These are phyloP conservation scores for Ceratobasidium papillatum DNA, from an alignment of 1,284 basidiomycete species.

Conservation along the genomic window DNA sequence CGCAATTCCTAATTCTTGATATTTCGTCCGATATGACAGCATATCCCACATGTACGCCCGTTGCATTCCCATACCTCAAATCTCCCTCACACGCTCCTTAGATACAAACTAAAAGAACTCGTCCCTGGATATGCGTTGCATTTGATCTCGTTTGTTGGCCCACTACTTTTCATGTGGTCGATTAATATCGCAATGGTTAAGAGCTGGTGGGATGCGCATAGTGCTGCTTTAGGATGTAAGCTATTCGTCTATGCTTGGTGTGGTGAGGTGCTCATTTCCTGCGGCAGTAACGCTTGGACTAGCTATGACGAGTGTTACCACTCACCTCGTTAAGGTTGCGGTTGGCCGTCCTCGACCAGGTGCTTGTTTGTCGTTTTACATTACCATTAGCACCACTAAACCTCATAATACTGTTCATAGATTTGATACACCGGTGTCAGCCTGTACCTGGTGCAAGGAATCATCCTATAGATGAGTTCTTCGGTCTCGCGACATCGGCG, in stretches of 20 bases:
- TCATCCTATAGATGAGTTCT: slow-evolving; percentile 59
- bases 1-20: background rate
- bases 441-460: slow-evolving; percentile 73
- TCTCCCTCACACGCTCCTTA: slow-evolving; percentile 15
- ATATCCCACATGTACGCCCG: slow-evolving; percentile 32
- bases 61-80: background rate
- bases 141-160: slow-evolving; percentile 73
- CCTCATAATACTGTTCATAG: background rate
- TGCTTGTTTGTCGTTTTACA: slow-evolving; percentile 48
- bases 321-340: slow-evolving; percentile 79
- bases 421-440: slow-evolving; percentile 76
- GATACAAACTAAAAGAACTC: slow-evolving; percentile 31
- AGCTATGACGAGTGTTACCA: slow-evolving; percentile 79
- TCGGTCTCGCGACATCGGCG: slow-evolving; percentile 72
- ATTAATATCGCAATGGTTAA: slow-evolving; percentile 76
- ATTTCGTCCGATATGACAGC: background rate
- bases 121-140: slow-evolving; percentile 36
- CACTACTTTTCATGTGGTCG: slow-evolving; percentile 70
- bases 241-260: background rate
- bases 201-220: slow-evolving; percentile 90
- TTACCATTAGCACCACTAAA: background rate
- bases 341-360: slow-evolving; percentile 91
- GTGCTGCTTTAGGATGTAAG: slow-evolving; percentile 75
- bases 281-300: slow-evolving; percentile 74
- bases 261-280: slow-evolving; percentile 7